A percentile compares a stretch with the other conserved stretches of the same genome.
phyloP scores from a whole-genome alignment of 2,329 filamentous ascomycete genomes.

The Sphaerulina populicola region DNA sequence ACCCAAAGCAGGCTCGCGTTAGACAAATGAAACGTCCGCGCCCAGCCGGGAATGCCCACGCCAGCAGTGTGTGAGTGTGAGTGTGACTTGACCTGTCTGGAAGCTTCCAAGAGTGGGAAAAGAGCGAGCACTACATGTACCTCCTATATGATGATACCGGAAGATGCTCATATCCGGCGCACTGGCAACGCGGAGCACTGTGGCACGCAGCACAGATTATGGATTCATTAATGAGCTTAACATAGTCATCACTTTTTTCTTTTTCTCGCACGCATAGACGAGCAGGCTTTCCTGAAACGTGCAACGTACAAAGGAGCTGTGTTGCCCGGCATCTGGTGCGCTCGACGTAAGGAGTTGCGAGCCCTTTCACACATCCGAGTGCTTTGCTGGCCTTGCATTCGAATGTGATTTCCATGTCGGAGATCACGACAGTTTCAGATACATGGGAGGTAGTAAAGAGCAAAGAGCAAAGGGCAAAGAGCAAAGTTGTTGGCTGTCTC shows the following conservation, averaged over 20 bases:
- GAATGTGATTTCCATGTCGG: neutral
- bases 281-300: neutral
- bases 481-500: neutral
- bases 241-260: neutral
- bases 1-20: neutral
- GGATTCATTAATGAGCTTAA: neutral
- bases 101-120: too few species aligned
- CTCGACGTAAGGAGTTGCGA: neutral
- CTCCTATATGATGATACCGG: too few species aligned
- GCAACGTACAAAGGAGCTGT: neutral
- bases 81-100: too few species aligned
- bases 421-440: neutral
- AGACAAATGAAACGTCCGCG: too few species aligned
- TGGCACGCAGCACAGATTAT: neutral
- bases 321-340: neutral
- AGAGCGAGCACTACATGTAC: neutral
- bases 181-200: neutral
- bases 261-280: neutral
- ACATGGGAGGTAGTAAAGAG: too few species aligned
- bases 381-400: neutral
- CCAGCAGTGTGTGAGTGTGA: too few species aligned
- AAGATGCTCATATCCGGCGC: neutral
- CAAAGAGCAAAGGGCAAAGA: neutral
- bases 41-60: too few species aligned
- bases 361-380: neutral